A percentile compares a stretch with the other conserved stretches of the same genome.
Conservation (phyloP, 306 rosid genomes). For the Prinsepia uniflora region DNA sequence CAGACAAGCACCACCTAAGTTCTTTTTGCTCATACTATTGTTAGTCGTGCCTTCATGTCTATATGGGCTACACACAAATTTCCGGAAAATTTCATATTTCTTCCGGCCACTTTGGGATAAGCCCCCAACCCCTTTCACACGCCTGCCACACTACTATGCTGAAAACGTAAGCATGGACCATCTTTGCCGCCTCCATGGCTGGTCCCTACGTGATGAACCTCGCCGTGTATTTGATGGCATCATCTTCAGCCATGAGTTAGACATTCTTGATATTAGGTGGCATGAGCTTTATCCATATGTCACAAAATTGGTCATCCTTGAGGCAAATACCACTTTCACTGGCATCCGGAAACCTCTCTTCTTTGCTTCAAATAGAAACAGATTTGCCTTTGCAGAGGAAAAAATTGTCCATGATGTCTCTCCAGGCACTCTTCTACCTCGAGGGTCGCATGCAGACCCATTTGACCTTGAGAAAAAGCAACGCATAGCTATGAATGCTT, state of each 20-base stretch:
- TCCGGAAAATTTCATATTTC: slow-evolving; percentile 62
- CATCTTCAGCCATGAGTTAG: slow-evolving; percentile 89
- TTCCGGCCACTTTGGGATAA: slow-evolving; percentile 91
- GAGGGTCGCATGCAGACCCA: slow-evolving; percentile 50
- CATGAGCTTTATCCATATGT: slow-evolving; percentile 70
- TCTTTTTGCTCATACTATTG: slow-evolving; percentile 36
- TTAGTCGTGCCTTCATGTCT: slow-evolving; percentile 44
- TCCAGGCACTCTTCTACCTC: slow-evolving; percentile 44
- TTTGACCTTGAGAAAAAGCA: slow-evolving; percentile 62
- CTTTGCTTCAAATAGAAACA: slow-evolving; percentile 42
- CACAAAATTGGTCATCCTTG: slow-evolving; percentile 72
- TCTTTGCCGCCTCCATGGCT: slow-evolving; percentile 79
- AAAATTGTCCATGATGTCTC: slow-evolving; percentile 44
- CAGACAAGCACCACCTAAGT: slow-evolving; percentile 34
- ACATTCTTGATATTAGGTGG: slow-evolving; percentile 84
- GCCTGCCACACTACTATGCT: slow-evolving; percentile 78
- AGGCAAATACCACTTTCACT: slow-evolving; percentile 76
- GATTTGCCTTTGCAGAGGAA: slow-evolving; percentile 58
- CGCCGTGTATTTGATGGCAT: slow-evolving; percentile 69
- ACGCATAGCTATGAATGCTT: slow-evolving; percentile 57
- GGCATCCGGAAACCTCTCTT: slow-evolving; percentile 72
- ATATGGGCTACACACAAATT: slow-evolving; percentile 38
- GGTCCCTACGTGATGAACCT: slow-evolving; percentile 67
- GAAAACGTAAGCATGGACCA: slow-evolving; percentile 77
- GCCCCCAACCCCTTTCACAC: slow-evolving; percentile 58